Evolutionary conservation across 2,329 filamentous ascomycete genomes (phyloP), one percentile per base, ranked within the genome.

Genomic region (Ophiostoma triangulosporum): DNA sequence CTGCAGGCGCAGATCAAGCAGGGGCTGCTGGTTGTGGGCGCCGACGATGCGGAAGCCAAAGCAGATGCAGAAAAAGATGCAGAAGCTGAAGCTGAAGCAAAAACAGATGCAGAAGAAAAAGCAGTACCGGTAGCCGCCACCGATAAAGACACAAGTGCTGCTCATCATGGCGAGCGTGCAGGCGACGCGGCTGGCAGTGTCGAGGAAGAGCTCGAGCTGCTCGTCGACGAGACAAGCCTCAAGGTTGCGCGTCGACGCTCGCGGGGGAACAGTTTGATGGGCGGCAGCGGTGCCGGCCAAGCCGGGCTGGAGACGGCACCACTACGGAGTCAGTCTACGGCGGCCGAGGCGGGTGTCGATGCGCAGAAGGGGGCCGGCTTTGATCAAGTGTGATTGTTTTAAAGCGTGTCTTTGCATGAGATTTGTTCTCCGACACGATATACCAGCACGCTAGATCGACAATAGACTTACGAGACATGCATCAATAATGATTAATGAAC

Each of bases 181-280:
- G n/a, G n/a, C n/a, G n/a, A n/a, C n/a, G 35, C 35, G 15, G 35
- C 35, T 17, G 20, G 20, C n/a, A 1, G 45, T 29, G 55, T 57
- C 15, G 55, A 56, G 36, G 64, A 62, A 7, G 68, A 65, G 8
- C 63, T 65, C n/a, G 64, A 74, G 58, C 66, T 71, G 45, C 62
- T 62, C 3, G 69, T 74, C 48, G 73, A 73, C 26, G 72, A 74
- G 48, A 71, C 72, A 55, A 80, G 74, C 56, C 78, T 83, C 63
- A 73, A 76, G 20, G 67, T 83, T 22, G 75, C 77, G 50, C 66
- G 69, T 49, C 70, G 73, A 26, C 70, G 69, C 52, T 74, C 77
- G 3, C 67, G 76, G 60, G 72, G 80, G 55, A 71, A 73, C 55
- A 84, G 81, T 58, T 65, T 78, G 31, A 72, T 78, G 48, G 73